Evolutionary conservation across 176 grass and related monocot species (phyloP).

Genomic region (Musa acuminata): DNA sequence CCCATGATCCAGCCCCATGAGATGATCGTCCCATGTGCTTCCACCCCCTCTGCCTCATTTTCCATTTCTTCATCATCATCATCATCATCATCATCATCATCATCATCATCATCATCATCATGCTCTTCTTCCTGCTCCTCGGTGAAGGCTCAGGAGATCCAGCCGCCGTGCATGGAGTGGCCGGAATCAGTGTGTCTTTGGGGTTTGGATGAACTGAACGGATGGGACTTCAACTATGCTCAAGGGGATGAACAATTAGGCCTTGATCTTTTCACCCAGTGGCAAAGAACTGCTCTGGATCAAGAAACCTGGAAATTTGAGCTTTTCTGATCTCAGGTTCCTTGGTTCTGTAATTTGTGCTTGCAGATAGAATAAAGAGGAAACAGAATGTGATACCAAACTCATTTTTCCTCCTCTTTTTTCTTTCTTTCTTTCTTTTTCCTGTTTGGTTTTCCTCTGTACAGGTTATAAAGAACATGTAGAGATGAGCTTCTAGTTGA

Average conservation of each 20-base stretch:
- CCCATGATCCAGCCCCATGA: conserved; percentile 18
- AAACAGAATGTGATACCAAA: not conserved
- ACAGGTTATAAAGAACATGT: not conserved
- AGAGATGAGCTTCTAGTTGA: conserved; percentile 1
- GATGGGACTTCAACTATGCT: not conserved
- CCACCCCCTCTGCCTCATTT: not conserved
- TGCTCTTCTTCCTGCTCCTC: not conserved
- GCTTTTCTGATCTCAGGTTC: not conserved
- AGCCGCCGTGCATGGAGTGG: conserved; percentile 4
- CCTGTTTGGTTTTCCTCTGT: not conserved
- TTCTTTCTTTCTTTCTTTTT: not conserved
- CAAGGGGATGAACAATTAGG: not conserved
- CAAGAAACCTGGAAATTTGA: conserved; percentile 12
- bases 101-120: not conserved
- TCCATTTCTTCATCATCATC: too few relatives aligned
- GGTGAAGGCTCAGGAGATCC: not conserved
- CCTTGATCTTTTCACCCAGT: conserved; percentile 3
- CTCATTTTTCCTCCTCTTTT: not conserved
- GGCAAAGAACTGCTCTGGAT: not conserved
- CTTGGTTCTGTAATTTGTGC: not conserved
- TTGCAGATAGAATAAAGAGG: not conserved
- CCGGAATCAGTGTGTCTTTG: not conserved
- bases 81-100: too few relatives aligned
- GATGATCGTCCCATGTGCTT: conserved; percentile 1
- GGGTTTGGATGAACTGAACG: not conserved